Conservation (phyloP, 768 basidiomycete genomes). For the Mycena leptocephala region DNA sequence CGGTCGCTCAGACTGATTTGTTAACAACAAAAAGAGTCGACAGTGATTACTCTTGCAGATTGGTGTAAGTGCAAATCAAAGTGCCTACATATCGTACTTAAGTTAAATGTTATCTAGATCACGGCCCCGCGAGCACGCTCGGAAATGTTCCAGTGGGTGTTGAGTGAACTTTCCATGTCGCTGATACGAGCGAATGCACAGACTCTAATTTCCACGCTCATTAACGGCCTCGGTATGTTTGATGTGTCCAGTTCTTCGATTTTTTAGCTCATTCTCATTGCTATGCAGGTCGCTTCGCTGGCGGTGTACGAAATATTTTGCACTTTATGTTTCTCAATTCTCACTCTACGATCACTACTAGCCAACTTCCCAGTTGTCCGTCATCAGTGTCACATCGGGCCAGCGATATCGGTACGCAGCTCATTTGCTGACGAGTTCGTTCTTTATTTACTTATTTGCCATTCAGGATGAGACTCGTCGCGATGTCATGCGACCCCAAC, state of each 20-base stretch:
- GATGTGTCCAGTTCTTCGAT: too few species aligned
- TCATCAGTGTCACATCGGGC: constrained; percentile 51
- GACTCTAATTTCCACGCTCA: constrained; percentile 37
- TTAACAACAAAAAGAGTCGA: constrained; percentile 39
- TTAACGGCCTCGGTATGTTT: constrained; percentile 19
- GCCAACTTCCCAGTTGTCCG: constrained; percentile 43
- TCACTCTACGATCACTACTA: neutral
- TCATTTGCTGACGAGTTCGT: neutral
- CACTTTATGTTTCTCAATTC: neutral
- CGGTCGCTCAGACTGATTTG: neutral
- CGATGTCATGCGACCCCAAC: constrained; percentile 39
- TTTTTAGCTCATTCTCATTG: neutral
- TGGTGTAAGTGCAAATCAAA: constrained; percentile 23
- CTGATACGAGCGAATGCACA: neutral
- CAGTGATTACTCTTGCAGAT: constrained; percentile 46
- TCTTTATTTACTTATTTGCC: neutral
- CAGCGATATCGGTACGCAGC: constrained; percentile 54
- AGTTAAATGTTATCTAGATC: neutral
- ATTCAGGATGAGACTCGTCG: constrained; percentile 15
- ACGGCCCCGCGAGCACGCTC: neutral
- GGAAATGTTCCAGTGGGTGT: constrained; percentile 1
- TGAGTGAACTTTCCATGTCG: neutral
- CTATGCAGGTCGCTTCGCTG: constrained; percentile 13
- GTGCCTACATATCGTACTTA: too few species aligned
- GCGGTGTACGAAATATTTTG: neutral